Conservation (phyloP, 2,329 filamentous ascomycete genomes). For the Exophiala dermatitidis region DNA sequence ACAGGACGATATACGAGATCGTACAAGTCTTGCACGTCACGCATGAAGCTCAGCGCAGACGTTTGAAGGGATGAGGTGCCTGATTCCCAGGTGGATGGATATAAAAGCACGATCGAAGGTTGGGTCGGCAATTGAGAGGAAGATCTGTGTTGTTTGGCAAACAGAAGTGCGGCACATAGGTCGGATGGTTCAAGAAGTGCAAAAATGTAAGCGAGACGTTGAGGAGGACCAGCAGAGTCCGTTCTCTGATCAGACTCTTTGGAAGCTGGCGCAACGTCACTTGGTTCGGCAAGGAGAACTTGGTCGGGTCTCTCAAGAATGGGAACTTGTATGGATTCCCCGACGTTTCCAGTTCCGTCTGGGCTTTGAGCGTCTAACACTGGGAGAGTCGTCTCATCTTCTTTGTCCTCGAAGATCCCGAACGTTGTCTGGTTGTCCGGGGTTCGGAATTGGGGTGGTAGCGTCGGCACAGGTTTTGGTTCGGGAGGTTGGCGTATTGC, state of each 20-base stretch:
- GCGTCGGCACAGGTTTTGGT: conserved; percentile 28
- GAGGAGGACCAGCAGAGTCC: not conserved
- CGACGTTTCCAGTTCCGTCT: not conserved
- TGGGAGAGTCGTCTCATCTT: conserved; percentile 3
- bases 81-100: conserved; percentile 40
- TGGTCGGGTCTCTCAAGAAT: conserved; percentile 1
- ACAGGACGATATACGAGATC: conserved; percentile 32
- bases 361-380: not conserved
- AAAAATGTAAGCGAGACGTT: conserved; percentile 34
- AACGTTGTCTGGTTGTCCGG: conserved; percentile 13
- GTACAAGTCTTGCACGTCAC: conserved; percentile 35
- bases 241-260: not conserved
- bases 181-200: conserved; percentile 38
- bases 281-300: not conserved
- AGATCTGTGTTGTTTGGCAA: conserved; percentile 33
- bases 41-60: conserved; percentile 34
- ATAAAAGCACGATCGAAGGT: conserved; percentile 41
- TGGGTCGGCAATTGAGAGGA: conserved; percentile 30
- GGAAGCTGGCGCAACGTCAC: not conserved
- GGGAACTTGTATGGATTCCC: conserved; percentile 6
- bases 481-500: conserved; percentile 55
- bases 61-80: conserved; percentile 13
- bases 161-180: conserved; percentile 41
- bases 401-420: conserved; percentile 2
- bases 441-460: conserved; percentile 24